Evolutionary conservation across 768 basidiomycete species (phyloP).

Genomic region (Serendipita sp.): DNA sequence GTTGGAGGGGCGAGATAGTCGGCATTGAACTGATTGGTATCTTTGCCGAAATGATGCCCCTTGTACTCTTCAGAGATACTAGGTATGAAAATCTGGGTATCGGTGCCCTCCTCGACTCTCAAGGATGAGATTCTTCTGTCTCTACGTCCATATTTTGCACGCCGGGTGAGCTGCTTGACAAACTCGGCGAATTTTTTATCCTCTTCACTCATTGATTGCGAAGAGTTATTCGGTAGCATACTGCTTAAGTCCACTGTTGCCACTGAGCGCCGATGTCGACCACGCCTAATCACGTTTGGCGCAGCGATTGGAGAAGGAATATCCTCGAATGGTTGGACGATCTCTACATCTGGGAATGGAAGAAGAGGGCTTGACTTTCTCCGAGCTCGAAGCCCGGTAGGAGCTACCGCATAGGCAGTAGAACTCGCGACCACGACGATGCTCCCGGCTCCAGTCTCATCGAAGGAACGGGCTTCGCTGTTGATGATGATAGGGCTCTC

Average conservation of each 20-base stretch:
- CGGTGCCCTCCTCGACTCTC: neutral
- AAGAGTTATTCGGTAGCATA: neutral
- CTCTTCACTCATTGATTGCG: neutral
- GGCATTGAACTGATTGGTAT: neutral
- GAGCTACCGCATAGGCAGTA: neutral
- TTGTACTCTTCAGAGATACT: neutral
- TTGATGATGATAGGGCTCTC: neutral
- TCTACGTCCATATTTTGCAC: neutral
- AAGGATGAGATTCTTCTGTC: neutral
- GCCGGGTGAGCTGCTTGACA: neutral
- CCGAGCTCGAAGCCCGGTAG: neutral
- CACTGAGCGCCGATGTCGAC: neutral
- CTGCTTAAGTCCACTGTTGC: neutral
- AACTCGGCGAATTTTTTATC: neutral
- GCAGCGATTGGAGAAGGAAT: neutral
- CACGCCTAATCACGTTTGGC: neutral
- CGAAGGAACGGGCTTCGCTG: neutral
- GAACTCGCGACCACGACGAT: neutral
- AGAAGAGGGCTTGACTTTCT: neutral
- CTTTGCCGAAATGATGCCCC: neutral
- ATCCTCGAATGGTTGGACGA: neutral
- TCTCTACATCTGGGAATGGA: neutral
- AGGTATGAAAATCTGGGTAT: neutral
- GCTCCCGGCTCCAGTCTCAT: neutral
- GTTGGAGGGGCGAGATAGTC: neutral